Conservation (phyloP, 331 rosid genomes). For the Malus hybrid region DNA sequence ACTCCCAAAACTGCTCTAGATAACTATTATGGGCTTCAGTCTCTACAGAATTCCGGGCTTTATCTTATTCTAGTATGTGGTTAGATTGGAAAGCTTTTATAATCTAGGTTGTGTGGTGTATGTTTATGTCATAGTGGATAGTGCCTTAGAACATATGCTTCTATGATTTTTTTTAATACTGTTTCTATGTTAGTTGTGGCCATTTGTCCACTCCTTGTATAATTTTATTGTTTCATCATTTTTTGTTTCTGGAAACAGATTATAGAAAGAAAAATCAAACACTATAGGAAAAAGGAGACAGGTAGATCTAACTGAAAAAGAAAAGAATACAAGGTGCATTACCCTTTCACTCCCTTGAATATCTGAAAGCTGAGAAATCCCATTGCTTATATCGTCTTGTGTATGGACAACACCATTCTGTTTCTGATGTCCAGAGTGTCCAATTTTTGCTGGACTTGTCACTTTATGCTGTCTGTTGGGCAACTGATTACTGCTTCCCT, state of each 20-base stretch:
- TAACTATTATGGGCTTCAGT: background rate
- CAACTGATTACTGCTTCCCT: slow-evolving; percentile 68
- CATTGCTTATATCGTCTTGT: slow-evolving; percentile 47
- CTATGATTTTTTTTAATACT: background rate
- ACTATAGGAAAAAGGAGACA: background rate
- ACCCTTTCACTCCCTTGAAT: slow-evolving; percentile 52
- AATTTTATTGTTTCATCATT: background rate
- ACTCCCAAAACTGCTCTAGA: background rate
- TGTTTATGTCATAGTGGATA: background rate
- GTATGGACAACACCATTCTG: slow-evolving; percentile 34
- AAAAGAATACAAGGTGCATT: slow-evolving; percentile 34
- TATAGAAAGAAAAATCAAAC: background rate
- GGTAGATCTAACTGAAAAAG: slow-evolving; percentile 8
- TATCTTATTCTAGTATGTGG: background rate
- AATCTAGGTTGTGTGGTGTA: background rate
- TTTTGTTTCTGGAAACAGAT: background rate
- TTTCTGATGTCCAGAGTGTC: slow-evolving; percentile 29
- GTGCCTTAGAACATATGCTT: background rate
- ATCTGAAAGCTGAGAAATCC: slow-evolving; percentile 43
- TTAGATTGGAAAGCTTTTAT: background rate
- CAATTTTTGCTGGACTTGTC: slow-evolving; percentile 46
- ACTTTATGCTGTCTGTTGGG: slow-evolving; percentile 47
- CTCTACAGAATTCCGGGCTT: background rate
- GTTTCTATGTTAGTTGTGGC: background rate
- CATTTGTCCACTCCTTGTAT: background rate